A percentile compares a stretch with the other conserved stretches of the same genome.
phyloP scores from a whole-genome alignment of 345 rosid species.

The Ceriops tagal region DNA sequence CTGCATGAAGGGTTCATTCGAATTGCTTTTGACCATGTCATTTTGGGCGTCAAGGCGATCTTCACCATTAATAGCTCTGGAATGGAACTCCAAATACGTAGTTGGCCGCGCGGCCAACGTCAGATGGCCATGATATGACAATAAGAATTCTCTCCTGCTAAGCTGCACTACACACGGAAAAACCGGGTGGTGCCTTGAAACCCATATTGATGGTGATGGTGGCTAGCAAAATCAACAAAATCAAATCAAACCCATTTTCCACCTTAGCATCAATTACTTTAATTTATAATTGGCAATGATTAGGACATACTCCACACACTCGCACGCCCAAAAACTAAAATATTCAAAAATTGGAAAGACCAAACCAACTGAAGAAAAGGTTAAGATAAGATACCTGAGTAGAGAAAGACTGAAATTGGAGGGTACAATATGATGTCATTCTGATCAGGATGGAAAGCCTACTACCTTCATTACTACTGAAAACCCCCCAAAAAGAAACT shows the following conservation, averaged over 20 bases:
- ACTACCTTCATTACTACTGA: too few relatives aligned
- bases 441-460: too few relatives aligned
- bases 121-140: slow-evolving; percentile 17
- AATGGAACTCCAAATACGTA: slow-evolving; percentile 13
- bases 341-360: too few relatives aligned
- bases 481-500: too few relatives aligned
- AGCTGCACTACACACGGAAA: slow-evolving; percentile 29
- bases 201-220: slow-evolving; percentile 23
- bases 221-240: too few relatives aligned
- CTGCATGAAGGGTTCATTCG: slow-evolving; percentile 23
- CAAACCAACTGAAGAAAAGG: too few relatives aligned
- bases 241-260: too few relatives aligned
- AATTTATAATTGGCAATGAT: too few relatives aligned
- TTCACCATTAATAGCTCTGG: slow-evolving; percentile 33
- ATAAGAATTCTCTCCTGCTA: slow-evolving; percentile 24
- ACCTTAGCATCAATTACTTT: too few relatives aligned
- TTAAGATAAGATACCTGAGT: slow-evolving; percentile 8
- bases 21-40: slow-evolving; percentile 10
- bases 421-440: slow-evolving; percentile 5
- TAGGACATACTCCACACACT: too few relatives aligned
- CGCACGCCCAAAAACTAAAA: too few relatives aligned
- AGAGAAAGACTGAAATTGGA: slow-evolving; percentile 12
- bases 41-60: slow-evolving; percentile 31
- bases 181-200: slow-evolving; percentile 23
- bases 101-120: neutral